A percentile compares a stretch with the other conserved stretches of the same genome.
phyloP scores from a whole-genome alignment of 192 early-diverging fungal species.

The Coemansia sp. region DNA sequence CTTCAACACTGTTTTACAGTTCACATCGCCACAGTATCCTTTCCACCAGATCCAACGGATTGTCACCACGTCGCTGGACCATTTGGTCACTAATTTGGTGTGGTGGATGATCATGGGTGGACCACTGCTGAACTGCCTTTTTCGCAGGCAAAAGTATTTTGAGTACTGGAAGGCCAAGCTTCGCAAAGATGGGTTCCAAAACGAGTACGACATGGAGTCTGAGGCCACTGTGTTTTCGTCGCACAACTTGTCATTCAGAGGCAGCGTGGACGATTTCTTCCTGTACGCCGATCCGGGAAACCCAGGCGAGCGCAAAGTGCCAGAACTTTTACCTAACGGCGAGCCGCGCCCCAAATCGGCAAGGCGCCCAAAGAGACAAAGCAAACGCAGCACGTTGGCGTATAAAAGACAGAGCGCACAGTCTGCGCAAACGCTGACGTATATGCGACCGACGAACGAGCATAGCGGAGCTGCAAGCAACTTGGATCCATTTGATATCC shows the following conservation, averaged over 20 bases:
- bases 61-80: conserved; percentile 38
- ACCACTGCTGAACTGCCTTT: conserved; percentile 36
- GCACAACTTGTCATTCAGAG: conserved; percentile 4
- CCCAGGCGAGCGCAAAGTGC: background rate
- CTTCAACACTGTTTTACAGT: conserved; percentile 33
- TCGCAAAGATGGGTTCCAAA: conserved; percentile 38
- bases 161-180: conserved; percentile 33
- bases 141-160: conserved; percentile 26
- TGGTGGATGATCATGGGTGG: conserved; percentile 53
- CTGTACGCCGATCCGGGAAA: conserved; percentile 1
- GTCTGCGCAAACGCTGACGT: background rate
- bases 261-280: conserved; percentile 17
- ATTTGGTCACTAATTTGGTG: conserved; percentile 38
- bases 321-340: conserved; percentile 29
- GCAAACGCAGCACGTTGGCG: background rate
- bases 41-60: conserved; percentile 32
- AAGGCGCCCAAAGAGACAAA: background rate
- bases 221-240: conserved; percentile 1
- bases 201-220: conserved; percentile 36
- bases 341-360: conserved; percentile 23
- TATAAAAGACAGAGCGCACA: conserved; percentile 11
- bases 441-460: background rate
- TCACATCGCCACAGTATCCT: conserved; percentile 28
- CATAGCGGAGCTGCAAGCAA: background rate
- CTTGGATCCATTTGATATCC: conserved; percentile 42